Conservation (phyloP, 1,284 basidiomycete species). For the Ustilago sp. region DNA sequence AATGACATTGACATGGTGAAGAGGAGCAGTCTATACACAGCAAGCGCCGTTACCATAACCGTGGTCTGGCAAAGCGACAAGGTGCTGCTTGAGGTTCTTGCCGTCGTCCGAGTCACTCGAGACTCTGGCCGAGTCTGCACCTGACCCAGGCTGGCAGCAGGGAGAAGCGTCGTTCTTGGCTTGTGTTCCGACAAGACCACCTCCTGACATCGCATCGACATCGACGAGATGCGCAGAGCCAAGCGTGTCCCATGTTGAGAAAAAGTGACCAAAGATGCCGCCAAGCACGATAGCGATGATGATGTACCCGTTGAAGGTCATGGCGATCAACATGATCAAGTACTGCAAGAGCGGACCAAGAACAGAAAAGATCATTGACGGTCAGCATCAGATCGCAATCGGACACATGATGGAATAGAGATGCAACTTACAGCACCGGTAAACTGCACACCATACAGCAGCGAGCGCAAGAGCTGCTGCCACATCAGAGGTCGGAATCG, state of each 20-base stretch:
- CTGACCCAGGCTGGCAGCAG: constrained; percentile 22
- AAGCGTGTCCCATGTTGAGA: constrained; percentile 60
- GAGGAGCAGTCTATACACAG: constrained; percentile 22
- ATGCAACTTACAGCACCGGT: constrained; percentile 53
- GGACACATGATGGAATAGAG: neutral
- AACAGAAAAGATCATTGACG: neutral
- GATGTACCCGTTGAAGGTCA: constrained; percentile 67
- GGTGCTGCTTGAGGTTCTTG: constrained; percentile 31
- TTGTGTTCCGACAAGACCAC: constrained; percentile 5
- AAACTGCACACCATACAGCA: constrained; percentile 60
- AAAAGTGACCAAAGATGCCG: constrained; percentile 62
- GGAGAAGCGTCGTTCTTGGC: constrained; percentile 1
- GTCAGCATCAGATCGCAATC: constrained; percentile 1
- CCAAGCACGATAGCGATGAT: constrained; percentile 62
- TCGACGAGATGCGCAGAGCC: constrained; percentile 42
- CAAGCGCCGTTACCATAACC: constrained; percentile 41
- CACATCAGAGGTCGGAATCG: constrained; percentile 45
- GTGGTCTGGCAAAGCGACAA: constrained; percentile 42
- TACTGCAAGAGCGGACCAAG: constrained; percentile 27
- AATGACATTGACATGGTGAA: neutral
- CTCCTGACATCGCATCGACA: constrained; percentile 25
- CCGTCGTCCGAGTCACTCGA: constrained; percentile 38
- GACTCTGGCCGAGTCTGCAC: constrained; percentile 26
- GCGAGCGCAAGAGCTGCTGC: constrained; percentile 60
- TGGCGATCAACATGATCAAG: constrained; percentile 64